These are phyloP conservation scores for Penicillium sumatraense DNA, from an alignment of 2,329 filamentous ascomycete species.

Conservation along the genomic window DNA sequence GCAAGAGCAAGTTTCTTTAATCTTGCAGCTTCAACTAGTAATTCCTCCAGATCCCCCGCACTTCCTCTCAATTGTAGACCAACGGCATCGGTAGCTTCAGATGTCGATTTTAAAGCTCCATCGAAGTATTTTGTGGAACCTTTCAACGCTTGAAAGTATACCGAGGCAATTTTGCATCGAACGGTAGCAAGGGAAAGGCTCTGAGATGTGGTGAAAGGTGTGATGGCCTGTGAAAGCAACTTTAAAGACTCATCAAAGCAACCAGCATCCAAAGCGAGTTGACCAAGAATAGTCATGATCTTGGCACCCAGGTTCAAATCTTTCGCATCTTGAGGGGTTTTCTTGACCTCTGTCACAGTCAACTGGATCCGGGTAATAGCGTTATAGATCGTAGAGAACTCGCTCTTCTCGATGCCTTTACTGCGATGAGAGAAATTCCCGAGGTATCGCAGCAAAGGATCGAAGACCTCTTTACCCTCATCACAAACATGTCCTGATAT, in stretches of 20 bases:
- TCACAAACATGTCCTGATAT: conserved; percentile 47
- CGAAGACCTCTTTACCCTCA: conserved; percentile 47
- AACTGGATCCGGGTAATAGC: conserved; percentile 42
- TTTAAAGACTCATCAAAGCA: conserved; percentile 45
- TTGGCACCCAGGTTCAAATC: conserved; percentile 35
- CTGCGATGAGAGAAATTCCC: conserved; percentile 40
- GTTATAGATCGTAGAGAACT: conserved; percentile 43
- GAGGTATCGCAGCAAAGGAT: conserved; percentile 48
- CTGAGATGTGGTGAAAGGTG: conserved; percentile 35
- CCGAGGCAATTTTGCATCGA: conserved; percentile 44
- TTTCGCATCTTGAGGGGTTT: conserved; percentile 26
- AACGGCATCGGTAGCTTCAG: conserved; percentile 40
- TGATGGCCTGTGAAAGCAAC: conserved; percentile 38
- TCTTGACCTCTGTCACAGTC: conserved; percentile 33
- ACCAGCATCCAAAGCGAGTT: conserved; percentile 46
- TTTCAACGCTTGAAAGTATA: conserved; percentile 40
- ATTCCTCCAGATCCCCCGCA: conserved; percentile 47
- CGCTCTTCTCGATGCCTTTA: conserved; percentile 38
- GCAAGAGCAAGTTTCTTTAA: conserved; percentile 48
- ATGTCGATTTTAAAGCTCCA: conserved; percentile 30
- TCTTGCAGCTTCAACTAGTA: conserved; percentile 48
- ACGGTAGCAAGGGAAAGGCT: conserved; percentile 42
- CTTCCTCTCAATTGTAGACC: conserved; percentile 45
- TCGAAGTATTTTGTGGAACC: conserved; percentile 25
- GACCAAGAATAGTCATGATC: conserved; percentile 41